Evolutionary conservation across 768 basidiomycete genomes (phyloP), one percentile per base, ranked within the genome.

Genomic region (Tylopilus sp.): DNA sequence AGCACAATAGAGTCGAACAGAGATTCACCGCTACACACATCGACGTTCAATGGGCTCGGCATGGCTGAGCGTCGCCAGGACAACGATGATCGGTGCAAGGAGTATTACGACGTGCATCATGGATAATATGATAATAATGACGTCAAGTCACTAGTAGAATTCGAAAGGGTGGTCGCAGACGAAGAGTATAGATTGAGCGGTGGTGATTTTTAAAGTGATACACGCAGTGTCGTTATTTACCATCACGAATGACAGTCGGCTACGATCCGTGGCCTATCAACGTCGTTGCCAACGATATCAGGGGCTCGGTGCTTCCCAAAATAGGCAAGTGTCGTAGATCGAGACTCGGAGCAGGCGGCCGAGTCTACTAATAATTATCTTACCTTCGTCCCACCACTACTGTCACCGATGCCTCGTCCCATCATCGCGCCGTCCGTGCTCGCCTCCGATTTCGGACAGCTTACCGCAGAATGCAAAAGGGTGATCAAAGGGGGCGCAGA

Each of bases 391-490:
- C 50, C 48, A 48, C 40, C 48, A 49, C 13, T 34, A 54, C 54
- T n/a, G n/a, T n/a, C n/a, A 50, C 44, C 49, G n/a, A 95, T 95
- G 92, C 88, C 86, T 60, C 83, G 81, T 61, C 85, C 92, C 14
- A 98, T 98, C 74, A 92, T 99, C 70, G 87, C 95, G 11, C 97
- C 97, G 21, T 98, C 95, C 4, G 93, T 98, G 38, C 87, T 99
- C 17, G 96, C 97, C 51, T 94, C 91, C 12, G 94, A 99, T 76
- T 95, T 99, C 72, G 95, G 93, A 37, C 87, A 96, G 65, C 83
- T 99, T 61, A 87, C 86, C 46, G 87, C 87, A 63, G 97, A 99
- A 83, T 97, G 97, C 74, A 87, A 89, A 68, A 82, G 94, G 45
- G 98, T 99, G 94, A 92, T 98, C 55, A 85, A 86, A 66, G 82